A percentile compares a stretch with the other conserved stretches of the same genome.
These are phyloP conservation scores for Leishmania braziliensis DNA, from an alignment of 208 protist species.

Conservation along the genomic window DNA sequence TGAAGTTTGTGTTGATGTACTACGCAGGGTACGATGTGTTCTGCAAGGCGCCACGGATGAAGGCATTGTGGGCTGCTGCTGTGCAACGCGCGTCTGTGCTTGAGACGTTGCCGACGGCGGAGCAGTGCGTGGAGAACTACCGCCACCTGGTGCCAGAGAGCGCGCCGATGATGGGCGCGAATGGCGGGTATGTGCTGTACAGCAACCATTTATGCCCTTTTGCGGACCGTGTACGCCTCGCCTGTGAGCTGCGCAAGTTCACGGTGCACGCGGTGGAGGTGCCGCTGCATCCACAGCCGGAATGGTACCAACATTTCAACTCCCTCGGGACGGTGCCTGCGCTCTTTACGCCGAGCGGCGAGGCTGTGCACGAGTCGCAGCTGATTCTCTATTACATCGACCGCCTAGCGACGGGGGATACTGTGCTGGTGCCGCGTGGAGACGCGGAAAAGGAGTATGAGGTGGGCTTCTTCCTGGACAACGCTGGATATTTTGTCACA, in stretches of 20 bases:
- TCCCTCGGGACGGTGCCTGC: conserved; percentile 65
- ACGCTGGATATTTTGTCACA: conserved; percentile 37
- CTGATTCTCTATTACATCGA: conserved; percentile 72
- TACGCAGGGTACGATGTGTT: conserved; percentile 75
- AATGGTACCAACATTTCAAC: conserved; percentile 75
- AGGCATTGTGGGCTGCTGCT: conserved; percentile 52
- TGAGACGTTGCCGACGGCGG: conserved; percentile 39
- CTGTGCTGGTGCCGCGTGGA: conserved; percentile 40
- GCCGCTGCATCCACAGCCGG: conserved; percentile 40
- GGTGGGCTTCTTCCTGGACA: conserved; percentile 44
- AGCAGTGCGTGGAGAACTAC: conserved; percentile 46
- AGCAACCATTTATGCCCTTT: conserved; percentile 56
- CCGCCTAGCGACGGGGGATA: conserved; percentile 14
- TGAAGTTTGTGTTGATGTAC: conserved; percentile 56
- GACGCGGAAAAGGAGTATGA: conserved; percentile 56
- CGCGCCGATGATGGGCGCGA: conserved; percentile 33
- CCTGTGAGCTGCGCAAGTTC: conserved; percentile 51
- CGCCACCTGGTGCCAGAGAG: conserved; percentile 40
- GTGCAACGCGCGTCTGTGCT: conserved; percentile 56
- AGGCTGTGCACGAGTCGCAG: conserved; percentile 67
- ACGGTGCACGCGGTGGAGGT: conserved; percentile 47
- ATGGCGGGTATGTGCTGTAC: conserved; percentile 58
- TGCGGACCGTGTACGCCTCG: conserved; percentile 58
- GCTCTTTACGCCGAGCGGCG: conserved; percentile 53
- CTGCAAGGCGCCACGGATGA: conserved; percentile 60